Evolutionary conservation across 2,329 filamentous ascomycete genomes (phyloP).

Genomic region (Aureobasidium subglaciale): DNA sequence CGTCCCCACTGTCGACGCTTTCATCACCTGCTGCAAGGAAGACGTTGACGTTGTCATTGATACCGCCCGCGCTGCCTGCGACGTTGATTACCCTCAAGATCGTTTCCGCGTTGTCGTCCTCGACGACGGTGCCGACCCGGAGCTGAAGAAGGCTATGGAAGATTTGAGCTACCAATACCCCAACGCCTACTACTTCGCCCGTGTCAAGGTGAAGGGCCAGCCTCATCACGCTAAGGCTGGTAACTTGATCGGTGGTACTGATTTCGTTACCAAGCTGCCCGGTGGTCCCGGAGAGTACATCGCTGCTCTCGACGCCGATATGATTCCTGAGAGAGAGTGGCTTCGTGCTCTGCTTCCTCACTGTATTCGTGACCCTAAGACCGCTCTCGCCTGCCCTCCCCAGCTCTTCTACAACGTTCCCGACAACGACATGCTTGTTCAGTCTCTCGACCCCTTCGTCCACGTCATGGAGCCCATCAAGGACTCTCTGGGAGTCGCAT

Average conservation of each 20-base stretch:
- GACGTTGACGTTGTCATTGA: slow-evolving; percentile 36
- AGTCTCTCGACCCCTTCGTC: slow-evolving; percentile 53
- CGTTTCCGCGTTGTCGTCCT: slow-evolving; percentile 33
- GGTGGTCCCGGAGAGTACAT: slow-evolving; percentile 32
- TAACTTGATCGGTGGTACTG: slow-evolving; percentile 52
- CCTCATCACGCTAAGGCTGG: slow-evolving; percentile 54
- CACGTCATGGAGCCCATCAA: slow-evolving; percentile 45
- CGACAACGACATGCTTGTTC: slow-evolving; percentile 49
- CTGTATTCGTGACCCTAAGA: slow-evolving; percentile 46
- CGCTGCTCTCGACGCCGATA: slow-evolving; percentile 60
- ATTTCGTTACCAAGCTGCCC: slow-evolving; percentile 19
- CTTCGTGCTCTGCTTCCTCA: slow-evolving; percentile 54
- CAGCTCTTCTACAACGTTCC: slow-evolving; percentile 60
- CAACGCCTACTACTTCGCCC: slow-evolving; percentile 38
- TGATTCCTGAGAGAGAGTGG: slow-evolving; percentile 59
- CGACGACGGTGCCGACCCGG: slow-evolving; percentile 33
- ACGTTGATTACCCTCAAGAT: slow-evolving; percentile 36
- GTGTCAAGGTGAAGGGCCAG: slow-evolving; percentile 32
- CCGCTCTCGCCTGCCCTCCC: slow-evolving; percentile 54
- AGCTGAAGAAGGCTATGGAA: slow-evolving; percentile 30
- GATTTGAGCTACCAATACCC: slow-evolving; percentile 31
- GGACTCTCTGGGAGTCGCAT: slow-evolving; percentile 46
- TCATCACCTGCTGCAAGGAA: slow-evolving; percentile 40
- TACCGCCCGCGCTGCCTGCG: slow-evolving; percentile 32
- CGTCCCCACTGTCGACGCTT: slow-evolving; percentile 36